Evolutionary conservation across 2,329 filamentous ascomycete genomes (phyloP), one percentile per base, ranked within the genome.

Genomic region (Trichoderma koningiopsis): DNA sequence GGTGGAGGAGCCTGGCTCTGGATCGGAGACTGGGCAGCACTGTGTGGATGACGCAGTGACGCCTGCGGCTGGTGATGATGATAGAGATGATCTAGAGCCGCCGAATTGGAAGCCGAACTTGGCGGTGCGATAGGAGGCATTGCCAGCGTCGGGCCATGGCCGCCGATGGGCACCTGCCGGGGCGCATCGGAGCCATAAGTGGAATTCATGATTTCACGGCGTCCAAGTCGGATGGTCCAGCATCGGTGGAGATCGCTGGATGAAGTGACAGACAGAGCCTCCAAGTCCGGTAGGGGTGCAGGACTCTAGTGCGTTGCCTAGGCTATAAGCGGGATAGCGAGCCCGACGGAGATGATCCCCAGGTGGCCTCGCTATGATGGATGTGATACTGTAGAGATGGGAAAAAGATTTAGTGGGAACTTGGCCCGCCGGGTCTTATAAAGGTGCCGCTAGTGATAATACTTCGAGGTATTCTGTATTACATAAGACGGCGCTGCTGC

Each of bases 161-260:
- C 71, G 27, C 74, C 68, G 64, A 76, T 68, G 59, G 77, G 74
- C 69, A 76, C 72, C 64, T 75, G 76, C 72, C 79, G 78, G 55
- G 77, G 73, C 75, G 77, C 75, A 66, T 78, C 75, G 64, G 77
- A 74, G 57, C 74, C 75, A 69, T 79, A 79, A 71, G 73, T 69
- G 37, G 75, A 75, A 69, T 77, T 78, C 78, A 79, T 79, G 70
- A 60, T 61, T 66, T 58, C n/a, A 43, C n/a, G 57, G 43, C 57
- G 57, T 43, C 35, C 35, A 49, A 31, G 40, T 49, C 43, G 37
- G 63, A 67, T 52, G 40, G 63, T 58, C 40, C 29, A 47, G 29
- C 27, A 66, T 58, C 40, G 24, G 55, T 66, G 53, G 53, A 58
- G 57, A 66, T 57, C n/a, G 22, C 47, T 53, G 37, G 29, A 57